Evolutionary conservation across 805 yeast genomes (phyloP).

Genomic region (Kregervanrija delftensis): DNA sequence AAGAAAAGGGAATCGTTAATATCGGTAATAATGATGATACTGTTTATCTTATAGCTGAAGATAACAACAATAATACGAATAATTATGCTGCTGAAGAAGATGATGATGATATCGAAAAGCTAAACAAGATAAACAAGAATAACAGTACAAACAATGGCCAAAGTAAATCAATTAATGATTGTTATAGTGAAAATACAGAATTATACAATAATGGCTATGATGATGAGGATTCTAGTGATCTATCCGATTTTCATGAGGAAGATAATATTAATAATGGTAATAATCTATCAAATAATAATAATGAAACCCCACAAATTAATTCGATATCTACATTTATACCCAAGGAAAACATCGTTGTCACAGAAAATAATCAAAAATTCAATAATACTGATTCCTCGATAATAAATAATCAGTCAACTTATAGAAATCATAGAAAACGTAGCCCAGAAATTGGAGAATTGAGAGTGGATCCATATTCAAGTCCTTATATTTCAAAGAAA

Average conservation of each 20-base stretch:
- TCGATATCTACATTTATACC: no score
- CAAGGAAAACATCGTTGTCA: no score
- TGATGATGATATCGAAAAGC: slow-evolving; percentile 1
- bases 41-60: slow-evolving; percentile 10
- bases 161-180: neutral
- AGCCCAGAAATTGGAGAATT: no score
- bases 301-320: no score
- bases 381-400: no score
- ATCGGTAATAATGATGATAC: slow-evolving; percentile 27
- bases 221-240: slow-evolving; percentile 4
- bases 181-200: neutral
- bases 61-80: neutral
- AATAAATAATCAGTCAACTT: no score
- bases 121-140: neutral
- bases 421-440: no score
- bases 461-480: no score
- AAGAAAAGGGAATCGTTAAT: slow-evolving; percentile 8
- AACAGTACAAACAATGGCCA: neutral
- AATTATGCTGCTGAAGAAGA: slow-evolving; percentile 2
- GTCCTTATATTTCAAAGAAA: no score
- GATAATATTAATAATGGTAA: no score
- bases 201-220: neutral
- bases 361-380: no score
- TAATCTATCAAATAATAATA: no score
- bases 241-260: neutral